phyloP scores from a whole-genome alignment of 495 filamentous ascomycete genomes.

The Aspergillus sclerotiicarbonarius region DNA sequence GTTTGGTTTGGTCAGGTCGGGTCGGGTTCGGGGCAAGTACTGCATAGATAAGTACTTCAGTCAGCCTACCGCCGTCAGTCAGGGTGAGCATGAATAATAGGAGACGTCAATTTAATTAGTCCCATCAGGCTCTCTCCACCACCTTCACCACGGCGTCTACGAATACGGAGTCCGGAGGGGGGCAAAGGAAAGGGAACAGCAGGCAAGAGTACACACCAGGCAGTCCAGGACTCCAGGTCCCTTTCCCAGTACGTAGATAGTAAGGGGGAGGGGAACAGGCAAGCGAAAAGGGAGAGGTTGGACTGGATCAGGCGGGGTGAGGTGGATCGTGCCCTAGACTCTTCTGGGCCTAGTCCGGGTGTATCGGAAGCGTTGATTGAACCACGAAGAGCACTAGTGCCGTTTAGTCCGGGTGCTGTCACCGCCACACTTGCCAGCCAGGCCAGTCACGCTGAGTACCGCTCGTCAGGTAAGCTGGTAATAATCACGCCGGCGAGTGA shows the following conservation, averaged over 20 bases:
- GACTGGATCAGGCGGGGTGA: background rate
- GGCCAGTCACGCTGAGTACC: background rate
- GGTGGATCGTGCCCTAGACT: background rate
- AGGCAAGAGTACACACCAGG: background rate
- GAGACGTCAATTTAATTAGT: too few relatives aligned
- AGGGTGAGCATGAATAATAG: too few relatives aligned
- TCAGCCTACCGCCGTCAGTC: too few relatives aligned
- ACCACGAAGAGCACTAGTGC: background rate
- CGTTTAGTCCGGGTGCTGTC: background rate
- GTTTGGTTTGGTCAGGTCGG: background rate
- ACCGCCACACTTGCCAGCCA: background rate
- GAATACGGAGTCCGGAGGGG: background rate
- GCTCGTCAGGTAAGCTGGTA: background rate
- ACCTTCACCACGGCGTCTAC: background rate
- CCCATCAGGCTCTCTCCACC: too few relatives aligned
- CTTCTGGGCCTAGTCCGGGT: background rate
- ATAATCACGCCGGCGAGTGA: too few relatives aligned
- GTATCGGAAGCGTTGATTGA: background rate
- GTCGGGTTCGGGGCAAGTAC: background rate
- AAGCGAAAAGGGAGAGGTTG: conserved; percentile 3
- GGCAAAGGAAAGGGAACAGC: background rate
- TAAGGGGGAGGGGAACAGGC: background rate
- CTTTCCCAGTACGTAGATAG: background rate
- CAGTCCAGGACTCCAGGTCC: too few relatives aligned
- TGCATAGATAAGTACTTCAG: too few relatives aligned